Base-by-base conservation (phyloP, 140 eudicot species). In the Anethum foeniculum region DNA sequence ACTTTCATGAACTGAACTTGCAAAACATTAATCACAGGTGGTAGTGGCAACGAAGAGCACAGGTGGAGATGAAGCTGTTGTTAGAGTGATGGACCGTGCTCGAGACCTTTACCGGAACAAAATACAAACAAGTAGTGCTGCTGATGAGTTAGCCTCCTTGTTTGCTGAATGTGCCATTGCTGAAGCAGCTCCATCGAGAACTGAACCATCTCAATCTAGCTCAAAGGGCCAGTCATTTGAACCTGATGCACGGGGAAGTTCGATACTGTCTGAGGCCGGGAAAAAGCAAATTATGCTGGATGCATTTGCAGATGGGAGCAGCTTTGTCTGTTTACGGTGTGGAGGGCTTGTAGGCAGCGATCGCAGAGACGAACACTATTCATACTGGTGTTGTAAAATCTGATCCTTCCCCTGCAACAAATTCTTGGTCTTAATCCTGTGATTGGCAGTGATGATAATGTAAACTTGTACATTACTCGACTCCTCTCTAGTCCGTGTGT, bases 121-220 rank as follows among this genome's bases (percentile, higher is more conserved):
- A 85, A 18, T 85, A 30, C 84, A 83, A 68, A 85, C 93, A 80
- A 85, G 81, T 68, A 77, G 82, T 80, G 96, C 87, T 76, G 93
- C 94, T 58, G 97, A 90, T 79, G 93, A 94, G 82, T 86, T 94
- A 68, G 96, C 96, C 64, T 87, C 96, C 38, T 86, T 94, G 68
- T 94, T 94, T 86, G 98, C 96, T 1, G 92, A 94, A 78, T 94
- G 98, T 90, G 98, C 90, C 34, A 91, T 94, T 39, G 90, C 90
- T 32, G 98, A 94, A 85, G 91, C 97, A 18, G 83, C 74, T 58
- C 93, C 91, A 39, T 84, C 83, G 6, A 60, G 47, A 41, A 54
- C 85, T 14, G 85, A 81, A 80, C 82, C 76, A 56, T 19, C 79
- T 30, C 81, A 82, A 56, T 68, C 87, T 21, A 71, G 71, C 43